These are phyloP conservation scores for Heterococcus sp. DNA, from an alignment of 108 stramenopile genomes.

Conservation along the genomic window DNA sequence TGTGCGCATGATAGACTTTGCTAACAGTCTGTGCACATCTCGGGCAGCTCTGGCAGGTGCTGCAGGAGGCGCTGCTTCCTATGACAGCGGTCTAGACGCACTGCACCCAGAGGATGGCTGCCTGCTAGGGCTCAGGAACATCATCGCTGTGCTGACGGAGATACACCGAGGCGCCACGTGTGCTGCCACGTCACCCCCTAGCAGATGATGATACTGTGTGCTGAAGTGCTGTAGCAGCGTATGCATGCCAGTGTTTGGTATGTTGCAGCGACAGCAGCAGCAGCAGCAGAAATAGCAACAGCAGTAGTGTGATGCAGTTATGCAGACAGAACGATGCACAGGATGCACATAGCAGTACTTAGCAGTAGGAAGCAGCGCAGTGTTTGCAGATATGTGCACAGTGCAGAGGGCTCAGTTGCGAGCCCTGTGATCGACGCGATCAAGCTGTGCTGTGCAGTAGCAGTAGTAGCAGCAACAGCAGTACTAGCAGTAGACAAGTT, in stretches of 20 bases:
- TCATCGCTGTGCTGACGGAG: not conserved
- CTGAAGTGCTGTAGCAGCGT: not conserved
- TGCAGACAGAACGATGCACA: no score
- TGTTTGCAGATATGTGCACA: no score
- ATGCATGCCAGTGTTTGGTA: not conserved
- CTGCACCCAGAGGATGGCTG: not conserved
- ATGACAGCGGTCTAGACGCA: not conserved
- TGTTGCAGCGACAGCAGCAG: not conserved
- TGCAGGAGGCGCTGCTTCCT: not conserved
- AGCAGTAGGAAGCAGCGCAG: no score
- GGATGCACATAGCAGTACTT: no score
- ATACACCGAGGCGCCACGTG: not conserved
- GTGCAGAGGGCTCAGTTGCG: no score
- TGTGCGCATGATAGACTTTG: conserved; percentile 1
- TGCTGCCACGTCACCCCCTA: not conserved
- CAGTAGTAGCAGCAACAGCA: not conserved
- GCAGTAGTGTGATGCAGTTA: no score
- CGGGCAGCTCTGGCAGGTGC: not conserved
- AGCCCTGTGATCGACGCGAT: no score
- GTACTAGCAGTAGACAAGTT: not conserved
- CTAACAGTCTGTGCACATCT: not conserved
- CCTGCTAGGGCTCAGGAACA: not conserved
- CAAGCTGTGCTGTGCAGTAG: no score
- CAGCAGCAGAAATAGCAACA: not conserved
- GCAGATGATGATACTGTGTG: not conserved